Evolutionary conservation across 495 filamentous ascomycete species (phyloP), one percentile per base, ranked within the genome.

Genomic region (Xylaria telfairii): DNA sequence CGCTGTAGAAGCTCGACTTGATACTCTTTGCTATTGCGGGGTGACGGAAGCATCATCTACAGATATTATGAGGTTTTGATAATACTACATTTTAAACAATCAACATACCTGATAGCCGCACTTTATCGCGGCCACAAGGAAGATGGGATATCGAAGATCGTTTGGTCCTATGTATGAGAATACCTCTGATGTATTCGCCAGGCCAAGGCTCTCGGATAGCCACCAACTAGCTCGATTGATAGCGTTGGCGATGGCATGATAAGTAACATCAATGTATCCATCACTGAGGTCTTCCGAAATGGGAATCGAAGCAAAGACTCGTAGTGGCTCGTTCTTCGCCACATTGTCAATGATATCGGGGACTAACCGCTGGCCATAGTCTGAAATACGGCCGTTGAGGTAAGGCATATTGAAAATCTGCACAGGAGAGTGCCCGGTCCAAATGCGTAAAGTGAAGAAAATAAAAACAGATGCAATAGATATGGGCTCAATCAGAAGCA

Each of bases 331-430:
- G 28, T 46, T 69, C 4, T 62, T 34, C 9, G 86, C 84, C 24
- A 76, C 77, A 24, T 86, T 81, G 67, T 90, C 86, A 41, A 90
- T 74, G 56, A 85, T 76, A 51, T 78, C 67, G 46, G 80, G 73
- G 0, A 83, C 53, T 13, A 83, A 74, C 30, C 82, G 77, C 1
- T 66, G 70, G 53, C 80, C 81, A 56, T 54, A 59, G 26, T 54
- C 17, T 6, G 51, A 26, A 54, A 15, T 54, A 17, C 30, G 51
- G 24, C 51, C 51, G 26, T 54, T 30, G 51, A 54, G 24, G 26
- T 54, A 30, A 54, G 51, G 12, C 51, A 54, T 54, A 12, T 54
- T 54, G 12, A 1, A 30, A 1, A 5, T 10, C 24, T 54, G 28
- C 4, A 54, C 26, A 54, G 10, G 17, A 17, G 26, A 24, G 30